Evolutionary conservation across 257 asterid species (phyloP), one percentile per base, ranked within the genome.

Genomic region (Rubia yunnanensis): DNA sequence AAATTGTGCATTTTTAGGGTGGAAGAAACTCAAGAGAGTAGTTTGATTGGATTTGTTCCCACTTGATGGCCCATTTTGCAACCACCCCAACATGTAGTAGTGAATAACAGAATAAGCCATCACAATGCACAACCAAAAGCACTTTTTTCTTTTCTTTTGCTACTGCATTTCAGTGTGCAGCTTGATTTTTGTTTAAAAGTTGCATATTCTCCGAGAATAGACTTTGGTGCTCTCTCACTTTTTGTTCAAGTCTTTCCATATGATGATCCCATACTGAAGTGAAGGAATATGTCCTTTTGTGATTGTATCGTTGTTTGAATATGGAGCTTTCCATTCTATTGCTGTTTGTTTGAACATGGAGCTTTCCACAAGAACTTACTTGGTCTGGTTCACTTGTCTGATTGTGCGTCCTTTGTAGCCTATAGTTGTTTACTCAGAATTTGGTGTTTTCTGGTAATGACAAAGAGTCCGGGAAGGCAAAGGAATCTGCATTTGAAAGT

Each of bases 71-170:
- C 46, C 41, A 30, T 59, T 15, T 32, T 56, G 62, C 38, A 56
- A 27, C 62, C 18, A 27, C 62, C 62, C 36, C 38, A 56, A 56
- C 60, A 55, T 24, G 60, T 4, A 10, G 48, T 39, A 39, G 48
- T 39, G 48, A 39, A n/a, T n/a, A 39, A 39, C 52, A 18, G 62
- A 56, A 56, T 56, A 27, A 56, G 34, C 62, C 36, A 56, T 56
- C 38, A 14, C 22, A 48, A 48, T 35, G 4, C 9, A 35, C 6
- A 50, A 50, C 14, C 38, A 15, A 56, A 56, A 13, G 34, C 62
- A 14, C 38, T 56, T 17, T 44, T 56, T 28, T 7, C 23, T 15
- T 56, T 11, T 5, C 38, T 6, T 35, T 62, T 2, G 31, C 36
- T 23, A 5, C 44, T 55, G 64, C 52, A 44, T 44, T 44, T 39